Evolutionary conservation across 768 basidiomycete species (phyloP).

Genomic region (Butyriboletus loyo): DNA sequence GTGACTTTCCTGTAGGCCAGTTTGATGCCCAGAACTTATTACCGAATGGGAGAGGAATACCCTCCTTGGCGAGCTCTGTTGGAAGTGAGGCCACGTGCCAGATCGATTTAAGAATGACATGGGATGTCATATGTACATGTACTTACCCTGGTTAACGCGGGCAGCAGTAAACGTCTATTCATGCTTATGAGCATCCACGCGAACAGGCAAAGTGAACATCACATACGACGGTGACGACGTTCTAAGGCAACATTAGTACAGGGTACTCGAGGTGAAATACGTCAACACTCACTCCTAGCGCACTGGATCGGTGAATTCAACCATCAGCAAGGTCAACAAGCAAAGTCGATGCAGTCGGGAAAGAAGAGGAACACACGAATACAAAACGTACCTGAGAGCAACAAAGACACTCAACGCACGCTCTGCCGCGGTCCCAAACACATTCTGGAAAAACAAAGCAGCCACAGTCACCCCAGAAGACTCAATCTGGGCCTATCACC

Average conservation of each 20-base stretch:
- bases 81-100: not conserved
- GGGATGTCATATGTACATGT: not conserved
- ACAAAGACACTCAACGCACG: conserved; percentile 56
- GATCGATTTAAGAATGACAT: not conserved
- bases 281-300: conserved; percentile 32
- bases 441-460: conserved; percentile 55
- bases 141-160: conserved; percentile 50
- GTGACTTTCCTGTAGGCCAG: conserved; percentile 57
- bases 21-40: conserved; percentile 61
- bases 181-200: not conserved
- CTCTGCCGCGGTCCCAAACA: conserved; percentile 52
- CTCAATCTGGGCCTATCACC: conserved; percentile 41
- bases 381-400: conserved; percentile 45
- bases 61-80: conserved; percentile 58
- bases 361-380: not conserved
- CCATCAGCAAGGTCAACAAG: not conserved
- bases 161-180: conserved; percentile 48
- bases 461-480: conserved; percentile 55
- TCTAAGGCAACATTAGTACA: conserved; percentile 16
- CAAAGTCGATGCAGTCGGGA: not conserved
- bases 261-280: not conserved
- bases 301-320: conserved; percentile 23
- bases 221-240: conserved; percentile 33
- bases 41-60: conserved; percentile 57
- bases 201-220: not conserved